These are phyloP conservation scores for Coix lacrymajobi DNA, from an alignment of 176 grass and related monocot genomes.

Conservation along the genomic window DNA sequence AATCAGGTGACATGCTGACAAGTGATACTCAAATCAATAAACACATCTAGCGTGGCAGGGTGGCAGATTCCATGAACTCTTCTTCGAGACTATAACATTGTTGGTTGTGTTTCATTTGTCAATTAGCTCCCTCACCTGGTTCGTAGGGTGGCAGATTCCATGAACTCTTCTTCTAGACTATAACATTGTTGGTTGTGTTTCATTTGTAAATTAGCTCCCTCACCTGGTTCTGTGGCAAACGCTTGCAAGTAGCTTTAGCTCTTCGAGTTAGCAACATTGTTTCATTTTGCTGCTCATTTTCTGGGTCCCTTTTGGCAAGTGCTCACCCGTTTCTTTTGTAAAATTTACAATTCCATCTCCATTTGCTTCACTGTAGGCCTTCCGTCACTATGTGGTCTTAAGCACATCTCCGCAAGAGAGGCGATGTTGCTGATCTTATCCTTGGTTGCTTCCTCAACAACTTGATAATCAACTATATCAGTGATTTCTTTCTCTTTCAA, in stretches of 20 bases:
- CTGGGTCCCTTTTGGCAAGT: no score
- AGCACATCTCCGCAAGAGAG: neutral
- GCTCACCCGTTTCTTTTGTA: neutral
- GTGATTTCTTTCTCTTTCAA: neutral
- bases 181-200: no score
- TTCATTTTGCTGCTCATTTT: no score
- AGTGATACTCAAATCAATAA: neutral
- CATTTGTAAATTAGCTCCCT: no score
- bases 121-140: no score
- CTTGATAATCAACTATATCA: neutral
- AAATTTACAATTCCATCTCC: neutral
- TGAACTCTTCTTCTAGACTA: neutral
- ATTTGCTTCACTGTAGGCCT: slow-evolving; percentile 3
- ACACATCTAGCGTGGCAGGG: neutral
- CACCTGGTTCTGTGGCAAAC: no score
- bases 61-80: neutral
- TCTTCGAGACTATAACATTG: neutral
- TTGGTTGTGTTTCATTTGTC: no score
- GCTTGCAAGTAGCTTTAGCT: no score
- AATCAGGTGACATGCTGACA: no score
- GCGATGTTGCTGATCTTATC: neutral
- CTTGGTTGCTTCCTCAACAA: neutral
- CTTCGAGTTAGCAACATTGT: no score
- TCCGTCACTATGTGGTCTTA: neutral
- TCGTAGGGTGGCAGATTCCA: neutral